Conservation (phyloP, 371 early-diverging fungal species). For the Umbelopsis sp. region DNA sequence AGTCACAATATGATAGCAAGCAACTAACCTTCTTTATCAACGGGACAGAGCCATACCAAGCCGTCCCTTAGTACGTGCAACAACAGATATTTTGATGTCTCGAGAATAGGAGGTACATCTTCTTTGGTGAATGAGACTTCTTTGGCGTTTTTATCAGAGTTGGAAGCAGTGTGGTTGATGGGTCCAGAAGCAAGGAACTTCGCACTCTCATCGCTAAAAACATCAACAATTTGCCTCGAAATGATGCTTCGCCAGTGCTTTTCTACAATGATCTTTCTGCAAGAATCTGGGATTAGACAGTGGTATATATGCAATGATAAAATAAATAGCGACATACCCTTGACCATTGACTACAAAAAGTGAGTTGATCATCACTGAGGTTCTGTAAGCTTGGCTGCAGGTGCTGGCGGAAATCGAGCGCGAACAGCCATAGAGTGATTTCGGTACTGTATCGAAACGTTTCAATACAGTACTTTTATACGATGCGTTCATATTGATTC, state of each 20-base stretch:
- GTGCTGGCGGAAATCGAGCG: not conserved
- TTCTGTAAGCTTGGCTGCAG: not conserved
- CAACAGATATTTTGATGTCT: conserved; percentile 69
- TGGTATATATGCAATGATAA: not conserved
- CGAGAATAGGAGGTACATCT: conserved; percentile 70
- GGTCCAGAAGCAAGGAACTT: conserved; percentile 55
- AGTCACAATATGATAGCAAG: not conserved
- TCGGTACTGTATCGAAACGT: not conserved
- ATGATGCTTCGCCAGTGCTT: conserved; percentile 85
- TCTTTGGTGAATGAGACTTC: conserved; percentile 57
- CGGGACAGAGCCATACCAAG: conserved; percentile 75
- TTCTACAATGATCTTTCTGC: conserved; percentile 82
- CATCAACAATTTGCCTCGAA: conserved; percentile 72
- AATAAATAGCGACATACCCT: conserved; percentile 48
- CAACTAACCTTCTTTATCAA: conserved; percentile 71
- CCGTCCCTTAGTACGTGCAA: conserved; percentile 70
- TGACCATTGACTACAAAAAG: conserved; percentile 66
- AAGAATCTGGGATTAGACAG: conserved; percentile 2
- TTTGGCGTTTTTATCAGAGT: conserved; percentile 36
- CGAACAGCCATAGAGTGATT: not conserved
- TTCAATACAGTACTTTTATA: not conserved
- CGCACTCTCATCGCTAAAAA: conserved; percentile 65
- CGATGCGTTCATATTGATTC: too few relatives aligned
- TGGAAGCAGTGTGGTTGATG: conserved; percentile 26
- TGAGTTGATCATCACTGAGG: conserved; percentile 59